Evolutionary conservation across 306 rosid genomes (phyloP).

Genomic region (Gillenia trifoliata): DNA sequence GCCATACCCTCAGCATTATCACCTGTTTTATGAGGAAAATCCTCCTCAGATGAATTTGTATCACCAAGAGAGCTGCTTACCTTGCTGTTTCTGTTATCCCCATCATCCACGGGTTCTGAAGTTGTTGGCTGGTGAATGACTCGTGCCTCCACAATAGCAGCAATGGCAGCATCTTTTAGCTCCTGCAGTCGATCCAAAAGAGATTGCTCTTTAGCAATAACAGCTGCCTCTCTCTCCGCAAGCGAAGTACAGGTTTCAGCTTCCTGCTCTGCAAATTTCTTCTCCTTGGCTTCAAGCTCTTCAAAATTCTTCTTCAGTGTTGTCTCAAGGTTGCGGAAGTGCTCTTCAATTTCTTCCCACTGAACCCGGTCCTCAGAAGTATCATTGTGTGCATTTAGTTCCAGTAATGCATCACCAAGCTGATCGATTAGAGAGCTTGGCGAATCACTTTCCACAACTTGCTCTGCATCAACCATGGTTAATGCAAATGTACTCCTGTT

Average conservation of each 20-base stretch:
- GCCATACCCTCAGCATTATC: slow-evolving; percentile 52
- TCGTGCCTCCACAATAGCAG: slow-evolving; percentile 54
- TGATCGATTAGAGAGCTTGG: slow-evolving; percentile 44
- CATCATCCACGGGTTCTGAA: slow-evolving; percentile 39
- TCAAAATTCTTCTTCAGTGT: slow-evolving; percentile 42
- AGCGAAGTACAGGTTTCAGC: slow-evolving; percentile 34
- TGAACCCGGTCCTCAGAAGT: slow-evolving; percentile 44
- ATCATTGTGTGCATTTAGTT: slow-evolving; percentile 47
- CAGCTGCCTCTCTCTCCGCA: slow-evolving; percentile 50
- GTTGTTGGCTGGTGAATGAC: slow-evolving; percentile 36
- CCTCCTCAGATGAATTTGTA: slow-evolving; percentile 47
- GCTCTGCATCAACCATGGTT: slow-evolving; percentile 47
- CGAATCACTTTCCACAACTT: slow-evolving; percentile 23
- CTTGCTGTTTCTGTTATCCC: slow-evolving; percentile 49
- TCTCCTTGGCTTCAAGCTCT: slow-evolving; percentile 62
- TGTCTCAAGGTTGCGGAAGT: slow-evolving; percentile 50
- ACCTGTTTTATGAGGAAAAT: slow-evolving; percentile 48
- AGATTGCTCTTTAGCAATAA: slow-evolving; percentile 62
- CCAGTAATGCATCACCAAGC: slow-evolving; percentile 48
- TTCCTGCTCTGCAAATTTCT: slow-evolving; percentile 45
- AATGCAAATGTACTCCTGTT: slow-evolving; percentile 18
- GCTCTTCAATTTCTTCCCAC: slow-evolving; percentile 67
- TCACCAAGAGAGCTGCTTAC: slow-evolving; percentile 69
- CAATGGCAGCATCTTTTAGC: slow-evolving; percentile 69
- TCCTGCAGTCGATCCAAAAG: slow-evolving; percentile 71